These are phyloP conservation scores for Symbiodinium natans DNA, from an alignment of 73 alveolate species.

Conservation along the genomic window DNA sequence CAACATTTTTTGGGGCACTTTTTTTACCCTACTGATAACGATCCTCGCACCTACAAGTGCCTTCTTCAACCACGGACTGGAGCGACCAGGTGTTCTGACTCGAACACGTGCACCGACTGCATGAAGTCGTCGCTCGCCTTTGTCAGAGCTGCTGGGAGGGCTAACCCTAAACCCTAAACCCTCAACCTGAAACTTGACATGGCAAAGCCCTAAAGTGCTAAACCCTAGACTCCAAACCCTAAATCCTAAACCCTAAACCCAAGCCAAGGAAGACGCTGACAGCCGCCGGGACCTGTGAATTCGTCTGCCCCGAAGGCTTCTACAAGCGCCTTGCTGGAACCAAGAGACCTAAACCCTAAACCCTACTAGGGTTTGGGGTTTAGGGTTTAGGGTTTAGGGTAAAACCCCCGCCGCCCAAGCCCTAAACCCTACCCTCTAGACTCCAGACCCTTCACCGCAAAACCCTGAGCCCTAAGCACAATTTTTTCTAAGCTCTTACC, in stretches of 20 bases:
- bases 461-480: no score
- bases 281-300: constrained; percentile 15
- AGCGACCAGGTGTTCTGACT: background rate
- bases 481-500: no score
- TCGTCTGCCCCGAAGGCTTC: constrained; percentile 24
- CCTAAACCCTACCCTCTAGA: no score
- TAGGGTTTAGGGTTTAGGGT: background rate
- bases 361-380: background rate
- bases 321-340: background rate
- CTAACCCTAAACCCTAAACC: no score
- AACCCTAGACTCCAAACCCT: background rate
- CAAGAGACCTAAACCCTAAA: background rate
- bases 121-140: background rate
- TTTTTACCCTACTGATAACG: no score
- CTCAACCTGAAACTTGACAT: no score
- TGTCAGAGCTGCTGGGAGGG: no score
- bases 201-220: background rate
- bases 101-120: constrained; percentile 22
- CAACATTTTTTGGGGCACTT: no score
- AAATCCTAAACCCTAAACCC: constrained; percentile 9
- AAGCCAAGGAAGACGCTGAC: background rate
- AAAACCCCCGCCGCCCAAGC: no score
- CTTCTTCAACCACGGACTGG: no score
- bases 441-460: no score
- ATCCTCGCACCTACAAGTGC: no score